Evolutionary conservation across 148 eudicot species (phyloP), one percentile per base, ranked within the genome.

Genomic region (Rhododendron ovatum): DNA sequence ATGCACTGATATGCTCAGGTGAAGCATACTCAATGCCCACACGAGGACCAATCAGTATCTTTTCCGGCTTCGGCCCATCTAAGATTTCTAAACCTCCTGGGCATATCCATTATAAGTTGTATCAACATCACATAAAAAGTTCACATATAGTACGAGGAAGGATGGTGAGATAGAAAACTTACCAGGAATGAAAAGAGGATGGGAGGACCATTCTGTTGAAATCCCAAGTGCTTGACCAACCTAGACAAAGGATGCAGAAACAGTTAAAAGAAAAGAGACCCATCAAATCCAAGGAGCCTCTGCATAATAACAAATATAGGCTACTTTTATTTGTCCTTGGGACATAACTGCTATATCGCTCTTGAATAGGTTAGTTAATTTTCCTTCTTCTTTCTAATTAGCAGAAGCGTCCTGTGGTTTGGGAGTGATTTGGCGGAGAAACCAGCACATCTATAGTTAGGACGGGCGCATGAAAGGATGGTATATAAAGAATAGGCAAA

Each of bases 171-270:
- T 12, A 15, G 20, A 84, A 77, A 78, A 48, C 89, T 81, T 92
- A 94, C 98, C 99, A 33, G 93, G 94, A 45, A 87, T 86, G 83
- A 90, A 95, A 82, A 96, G 94, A 69, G 98, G 93, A 90, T 94
- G 99, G 88, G 81, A 92, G 84, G 99, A 95, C 99, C 99, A 96
- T 48, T 95, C 98, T 39, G 96, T 95, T 75, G 98, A 91, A 83
- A 95, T 82, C 82, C 98, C 99, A 41, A 96, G 93, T 6, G 99
- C 98, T 90, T 96, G 98, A 75, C 99, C 98, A 85, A 95, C 94
- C 99, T 94, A 86, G 76, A 53, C 82, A 82, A 85, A 63, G n/a
- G 37, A 84, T 39, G 65, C 78, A 71, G 15, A 55, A 61, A 24
- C 33, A 50, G 24, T 9, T 24, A 28, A 37, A 74, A 3, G 10